Base-by-base conservation (phyloP, 768 basidiomycete genomes). In the Nidularia pulvinata region DNA sequence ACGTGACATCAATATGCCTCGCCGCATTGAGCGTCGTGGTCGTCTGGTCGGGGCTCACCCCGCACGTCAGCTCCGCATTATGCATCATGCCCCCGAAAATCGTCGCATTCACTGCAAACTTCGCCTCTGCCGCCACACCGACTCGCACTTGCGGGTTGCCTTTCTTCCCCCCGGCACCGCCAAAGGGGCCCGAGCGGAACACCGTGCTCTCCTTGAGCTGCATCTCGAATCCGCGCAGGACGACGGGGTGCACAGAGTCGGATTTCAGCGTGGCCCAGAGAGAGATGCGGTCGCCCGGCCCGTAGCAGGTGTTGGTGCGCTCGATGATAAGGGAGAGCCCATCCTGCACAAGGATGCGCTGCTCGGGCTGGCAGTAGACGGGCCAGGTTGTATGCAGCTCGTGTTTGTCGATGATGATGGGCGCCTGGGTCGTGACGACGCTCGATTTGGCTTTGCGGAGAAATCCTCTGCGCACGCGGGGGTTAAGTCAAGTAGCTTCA, bases 371-470 rank as follows among this genome's bases (percentile, higher is more conserved):
- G 48, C 82, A 82, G 64, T 93, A 96, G 33, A 95, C 81, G 2
- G 95, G 94, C 95, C 95, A 97, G 1, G 91, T 88, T 4, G 93
- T 89, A 63, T 96, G 94, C 6, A 95, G 74, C 58, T 96, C 95
- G 63, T 96, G 94, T 68, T 96, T 97, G 76, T 93, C 90, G 61
- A 97, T 91, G 57, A 86, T 82, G 45, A 97, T 87, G 10, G 80
- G 73, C 34, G 89, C 82, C 16, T 83, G 77, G 10, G 85, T 81
- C n/a, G 86, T 83, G 33, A 84, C 70, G 43, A 91, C 80, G 19
- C 82, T 75, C 1, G 88, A 81, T 62, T 91, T 88, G 59, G 89
- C 85, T 57, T 88, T 85, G 35, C 92, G 91, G 52, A 96, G 81
- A 65, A 95, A 86, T 5, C 91, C 85, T 64, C 91, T 92, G 64